A percentile compares a stretch with the other conserved stretches of the same genome.
Evolutionary conservation across 2,329 filamentous ascomycete species (phyloP).

Genomic region (Aspergillus hiratsukae): DNA sequence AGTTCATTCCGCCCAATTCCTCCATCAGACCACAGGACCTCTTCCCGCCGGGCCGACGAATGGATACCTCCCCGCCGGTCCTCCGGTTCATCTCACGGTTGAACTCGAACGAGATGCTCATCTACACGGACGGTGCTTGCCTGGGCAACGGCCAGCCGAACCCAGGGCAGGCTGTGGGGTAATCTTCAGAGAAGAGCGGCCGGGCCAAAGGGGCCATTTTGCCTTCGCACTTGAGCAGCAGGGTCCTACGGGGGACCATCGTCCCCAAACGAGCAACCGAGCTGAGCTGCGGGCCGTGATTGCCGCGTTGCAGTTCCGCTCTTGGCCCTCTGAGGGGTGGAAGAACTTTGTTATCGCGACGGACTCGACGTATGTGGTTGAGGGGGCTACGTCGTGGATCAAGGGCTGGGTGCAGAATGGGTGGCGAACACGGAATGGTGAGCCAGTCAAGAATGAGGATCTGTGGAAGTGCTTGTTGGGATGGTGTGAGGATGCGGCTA

Average conservation of each 20-base stretch:
- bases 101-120: conserved; percentile 32
- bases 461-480: conserved; percentile 49
- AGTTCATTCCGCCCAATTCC: conserved; percentile 26
- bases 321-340: conserved; percentile 43
- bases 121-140: conserved; percentile 48
- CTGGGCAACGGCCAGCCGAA: conserved; percentile 38
- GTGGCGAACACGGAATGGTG: conserved; percentile 39
- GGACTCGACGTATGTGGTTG: conserved; percentile 50
- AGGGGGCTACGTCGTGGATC: conserved; percentile 44
- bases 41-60: not conserved
- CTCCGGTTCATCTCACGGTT: conserved; percentile 21
- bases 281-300: conserved; percentile 55
- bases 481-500: conserved; percentile 31
- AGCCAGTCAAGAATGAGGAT: conserved; percentile 48
- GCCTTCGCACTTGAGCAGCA: conserved; percentile 39
- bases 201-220: conserved; percentile 7
- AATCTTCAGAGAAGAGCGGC: conserved; percentile 14
- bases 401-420: conserved; percentile 42
- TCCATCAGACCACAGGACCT: not conserved
- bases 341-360: conserved; percentile 49
- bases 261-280: conserved; percentile 47
- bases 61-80: not conserved
- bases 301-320: conserved; percentile 43
- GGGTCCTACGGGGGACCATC: conserved; percentile 39
- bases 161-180: conserved; percentile 43